Conservation (phyloP, 139 green algal species). For the Microglena sp. region DNA sequence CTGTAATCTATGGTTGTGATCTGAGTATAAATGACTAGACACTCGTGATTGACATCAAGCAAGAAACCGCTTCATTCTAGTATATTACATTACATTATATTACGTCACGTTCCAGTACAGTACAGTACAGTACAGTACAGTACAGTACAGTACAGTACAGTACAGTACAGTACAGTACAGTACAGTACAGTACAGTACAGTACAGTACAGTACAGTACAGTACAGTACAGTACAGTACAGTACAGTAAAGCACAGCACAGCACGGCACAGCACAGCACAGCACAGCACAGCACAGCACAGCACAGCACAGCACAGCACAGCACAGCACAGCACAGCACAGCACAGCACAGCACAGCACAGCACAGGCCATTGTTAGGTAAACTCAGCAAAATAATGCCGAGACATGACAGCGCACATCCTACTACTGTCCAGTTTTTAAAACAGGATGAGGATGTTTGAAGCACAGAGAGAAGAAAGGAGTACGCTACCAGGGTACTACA, state of each 20-base stretch:
- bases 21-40: too few species aligned
- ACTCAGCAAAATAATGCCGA: too few species aligned
- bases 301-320: conserved; percentile 12
- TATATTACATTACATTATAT: background rate
- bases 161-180: conserved; percentile 3
- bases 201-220: conserved; percentile 2
- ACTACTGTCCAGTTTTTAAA: too few species aligned
- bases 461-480: too few species aligned
- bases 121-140: conserved; percentile 3
- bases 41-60: too few species aligned
- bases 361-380: too few species aligned
- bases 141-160: conserved; percentile 3
- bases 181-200: conserved; percentile 3
- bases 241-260: background rate
- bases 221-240: background rate
- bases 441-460: too few species aligned
- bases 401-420: too few species aligned
- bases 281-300: conserved; percentile 16
- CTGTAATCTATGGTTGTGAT: too few species aligned
- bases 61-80: background rate
- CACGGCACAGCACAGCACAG: conserved; percentile 10
- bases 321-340: conserved; percentile 17
- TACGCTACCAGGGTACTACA: too few species aligned
- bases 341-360: conserved; percentile 18
- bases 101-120: background rate